Evolutionary conservation across 228 moss, liverwort and hornwort genomes (phyloP), one percentile per base, ranked within the genome.

Genomic region (Sphagnum magellanicum): DNA sequence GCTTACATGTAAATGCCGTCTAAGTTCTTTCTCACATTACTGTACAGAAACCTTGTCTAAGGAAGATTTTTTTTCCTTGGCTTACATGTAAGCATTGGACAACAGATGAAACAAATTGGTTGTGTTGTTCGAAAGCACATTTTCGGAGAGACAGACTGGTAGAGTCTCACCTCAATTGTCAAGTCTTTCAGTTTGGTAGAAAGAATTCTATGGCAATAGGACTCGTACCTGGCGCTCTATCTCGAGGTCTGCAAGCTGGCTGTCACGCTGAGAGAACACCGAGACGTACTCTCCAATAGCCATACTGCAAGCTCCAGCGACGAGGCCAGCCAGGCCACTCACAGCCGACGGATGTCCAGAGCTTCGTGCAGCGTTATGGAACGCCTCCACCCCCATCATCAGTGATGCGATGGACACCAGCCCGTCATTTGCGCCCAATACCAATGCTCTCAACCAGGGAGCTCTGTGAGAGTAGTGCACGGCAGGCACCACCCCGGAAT

Each of bases 181-280:
- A 32, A 32, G 32, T 32, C 32, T 32, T 32, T 32, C 32, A 32
- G 32, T 32, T 32, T 2, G 32, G 3, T 32, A 3, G 32, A 32
- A 32, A 32, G 1, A 32, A 32, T 1, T 32, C 0, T 2, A 1
- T 32, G 32, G 32, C 32, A 32, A 32, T 32, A 32, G 32, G 32
- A 3, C 32, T 14, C 2, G 48, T 50, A 86, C 86, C 82, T 80
- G 74, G 52, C 80, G 79, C 47, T 86, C 86, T 8, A 82, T 86
- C 52, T 72, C 78, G 61, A 86, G 80, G 68, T 86, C 86, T 10
- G 89, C 83, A 0, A 83, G 76, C 72, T 89, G 83, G 16, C 83
- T 78, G 1, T 86, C 82, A 52, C 72, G 51, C 69, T 79, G 79
- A 11, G 79, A 74, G 50, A 48, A 74, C n/a, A 79, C 79, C 4